phyloP scores from a whole-genome alignment of 176 grass and related monocot genomes.

The Oryza longistaminata region DNA sequence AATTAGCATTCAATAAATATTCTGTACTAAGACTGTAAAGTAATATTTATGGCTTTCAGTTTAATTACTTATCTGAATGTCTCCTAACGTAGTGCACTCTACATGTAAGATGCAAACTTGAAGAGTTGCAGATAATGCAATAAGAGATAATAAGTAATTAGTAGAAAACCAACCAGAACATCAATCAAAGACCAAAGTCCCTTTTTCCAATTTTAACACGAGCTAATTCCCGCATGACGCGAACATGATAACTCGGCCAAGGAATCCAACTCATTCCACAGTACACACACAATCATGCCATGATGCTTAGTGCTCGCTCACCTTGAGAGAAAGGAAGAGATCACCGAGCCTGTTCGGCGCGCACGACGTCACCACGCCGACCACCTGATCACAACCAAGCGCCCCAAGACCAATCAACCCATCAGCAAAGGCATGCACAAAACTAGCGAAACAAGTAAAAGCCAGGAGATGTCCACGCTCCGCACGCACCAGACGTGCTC shows the following conservation, averaged over 20 bases:
- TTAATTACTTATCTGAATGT: background rate
- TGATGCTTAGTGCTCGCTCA: background rate
- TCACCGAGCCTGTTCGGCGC: slow-evolving; percentile 67
- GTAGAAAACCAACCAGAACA: background rate
- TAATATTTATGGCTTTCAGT: background rate
- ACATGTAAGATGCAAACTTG: background rate
- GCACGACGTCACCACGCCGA: slow-evolving; percentile 58
- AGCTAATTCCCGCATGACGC: background rate
- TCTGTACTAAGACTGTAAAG: background rate
- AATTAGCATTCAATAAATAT: background rate
- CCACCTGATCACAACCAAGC: slow-evolving; percentile 51
- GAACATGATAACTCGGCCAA: background rate
- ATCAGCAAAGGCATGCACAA: background rate
- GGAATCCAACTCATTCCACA: background rate
- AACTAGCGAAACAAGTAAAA: background rate
- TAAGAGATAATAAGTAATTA: background rate
- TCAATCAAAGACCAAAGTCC: background rate
- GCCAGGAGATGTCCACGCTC: background rate
- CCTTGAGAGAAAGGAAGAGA: slow-evolving; percentile 71
- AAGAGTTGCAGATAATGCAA: background rate
- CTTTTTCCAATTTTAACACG: background rate
- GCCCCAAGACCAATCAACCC: background rate
- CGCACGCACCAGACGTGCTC: slow-evolving; percentile 53
- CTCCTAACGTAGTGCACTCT: background rate
- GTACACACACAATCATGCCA: background rate